phyloP scores from a whole-genome alignment of 2,329 filamentous ascomycete genomes.

The Triangularia setosa region DNA sequence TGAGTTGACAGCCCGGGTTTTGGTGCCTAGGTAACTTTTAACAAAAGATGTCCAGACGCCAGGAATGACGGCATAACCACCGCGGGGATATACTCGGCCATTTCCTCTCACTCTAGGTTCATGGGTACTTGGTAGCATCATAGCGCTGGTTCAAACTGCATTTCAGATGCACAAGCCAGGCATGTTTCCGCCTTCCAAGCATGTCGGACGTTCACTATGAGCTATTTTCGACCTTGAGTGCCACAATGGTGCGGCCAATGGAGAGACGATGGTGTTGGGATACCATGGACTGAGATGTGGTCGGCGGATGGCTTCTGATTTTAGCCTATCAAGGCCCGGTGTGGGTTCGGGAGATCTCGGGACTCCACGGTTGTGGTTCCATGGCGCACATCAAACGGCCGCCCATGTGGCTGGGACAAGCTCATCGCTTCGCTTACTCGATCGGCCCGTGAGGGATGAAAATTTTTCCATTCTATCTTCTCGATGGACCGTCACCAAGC shows the following conservation, averaged over 20 bases:
- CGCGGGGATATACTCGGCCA: conserved; percentile 4
- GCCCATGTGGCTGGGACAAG: conserved; percentile 11
- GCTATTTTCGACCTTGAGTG: neutral
- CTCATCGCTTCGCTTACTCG: conserved; percentile 4
- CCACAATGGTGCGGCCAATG: neutral
- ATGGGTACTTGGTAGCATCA: neutral
- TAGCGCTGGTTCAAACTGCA: neutral
- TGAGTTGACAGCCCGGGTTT: too few species aligned
- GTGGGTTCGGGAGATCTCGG: conserved; percentile 24
- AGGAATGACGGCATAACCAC: neutral
- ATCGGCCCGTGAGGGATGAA: conserved; percentile 14
- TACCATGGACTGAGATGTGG: neutral
- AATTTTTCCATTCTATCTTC: conserved; percentile 5
- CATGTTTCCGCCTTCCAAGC: neutral
- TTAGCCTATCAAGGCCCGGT: conserved; percentile 24
- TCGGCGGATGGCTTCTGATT: conserved; percentile 3
- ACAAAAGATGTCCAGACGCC: neutral
- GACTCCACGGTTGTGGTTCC: conserved; percentile 1
- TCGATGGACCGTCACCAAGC: neutral
- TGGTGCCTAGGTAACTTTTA: neutral
- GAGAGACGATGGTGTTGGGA: neutral
- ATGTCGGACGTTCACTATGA: neutral
- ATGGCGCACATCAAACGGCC: conserved; percentile 15
- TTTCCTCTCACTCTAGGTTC: neutral
- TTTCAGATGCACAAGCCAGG: neutral